Base-by-base conservation (phyloP, 1,139 yeast genomes). In the Blastobotrys elegans region DNA sequence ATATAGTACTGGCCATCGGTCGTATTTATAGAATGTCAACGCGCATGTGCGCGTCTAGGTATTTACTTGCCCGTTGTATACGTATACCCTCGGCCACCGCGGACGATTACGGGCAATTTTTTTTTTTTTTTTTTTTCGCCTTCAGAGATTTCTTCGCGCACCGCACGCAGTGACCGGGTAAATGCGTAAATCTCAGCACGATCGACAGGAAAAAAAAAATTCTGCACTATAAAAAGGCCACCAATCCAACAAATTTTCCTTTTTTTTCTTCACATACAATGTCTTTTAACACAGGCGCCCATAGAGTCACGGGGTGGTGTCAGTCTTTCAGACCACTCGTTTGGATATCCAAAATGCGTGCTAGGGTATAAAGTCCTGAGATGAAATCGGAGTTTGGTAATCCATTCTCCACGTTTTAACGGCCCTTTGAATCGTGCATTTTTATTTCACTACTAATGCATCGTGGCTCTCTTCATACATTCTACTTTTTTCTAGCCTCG, bases 381-480 rank as follows among this genome's bases (percentile, higher is more conserved):
- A 40, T 3, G 6, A 37, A 46, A 16, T 11, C 20, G 17, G 26
- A 24, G 22, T 21, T 27, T 29, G 13, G 10, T 18, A 18, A 24
- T n/a, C n/a, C n/a, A n/a, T n/a, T n/a, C 27, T 24, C 34, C 29
- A 20, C 38, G 58, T 54, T 54, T 50, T 45, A 50, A 56, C 52
- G 55, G 59, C 56, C 59, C 57, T 40, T 46, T 44, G 55, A 42
- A 56, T 54, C 59, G 59, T 52, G 46, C 50, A 17, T 30, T 37
- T 24, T 47, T 36, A n/a, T n/a, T 18, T 24, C 32, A 41, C 35
- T 48, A 48, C 48, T 44, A 40, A 43, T 46, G 46, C 44, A 46
- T 50, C 58, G 61, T 55, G 61, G 57, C 53, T 52, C 60, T 49
- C 49, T 53, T 56, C 61, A 47, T 18, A 57, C 59, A 57, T 56